phyloP scores from a whole-genome alignment of 805 yeast genomes.

The Blastobotrys terrestris region DNA sequence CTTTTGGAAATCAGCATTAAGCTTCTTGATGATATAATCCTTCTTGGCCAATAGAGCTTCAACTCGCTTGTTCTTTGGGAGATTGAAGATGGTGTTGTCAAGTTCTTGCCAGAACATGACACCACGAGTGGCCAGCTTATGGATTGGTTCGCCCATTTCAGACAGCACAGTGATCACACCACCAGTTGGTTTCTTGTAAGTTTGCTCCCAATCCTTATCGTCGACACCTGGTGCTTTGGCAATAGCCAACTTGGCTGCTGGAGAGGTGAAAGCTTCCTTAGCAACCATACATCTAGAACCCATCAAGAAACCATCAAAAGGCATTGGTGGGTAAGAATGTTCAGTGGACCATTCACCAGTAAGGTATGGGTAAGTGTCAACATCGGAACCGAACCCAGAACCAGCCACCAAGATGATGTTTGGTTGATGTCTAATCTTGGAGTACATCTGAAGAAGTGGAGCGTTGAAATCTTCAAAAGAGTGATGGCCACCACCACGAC shows the following conservation, averaged over 20 bases:
- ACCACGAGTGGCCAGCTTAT: slow-evolving; percentile 97
- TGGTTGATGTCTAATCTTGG: slow-evolving; percentile 84
- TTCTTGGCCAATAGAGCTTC: slow-evolving; percentile 78
- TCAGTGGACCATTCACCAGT: slow-evolving; percentile 93
- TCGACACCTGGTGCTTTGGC: slow-evolving; percentile 85
- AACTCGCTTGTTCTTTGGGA: slow-evolving; percentile 79
- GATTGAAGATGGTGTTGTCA: slow-evolving; percentile 85
- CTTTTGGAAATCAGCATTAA: slow-evolving; percentile 94
- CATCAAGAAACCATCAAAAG: slow-evolving; percentile 92
- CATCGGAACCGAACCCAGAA: slow-evolving; percentile 96
- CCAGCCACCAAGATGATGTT: slow-evolving; percentile 93
- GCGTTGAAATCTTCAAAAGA: slow-evolving; percentile 99
- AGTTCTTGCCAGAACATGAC: slow-evolving; percentile 95
- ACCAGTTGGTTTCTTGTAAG: slow-evolving; percentile 93
- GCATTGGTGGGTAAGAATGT: slow-evolving; percentile 95
- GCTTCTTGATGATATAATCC: slow-evolving; percentile 74
- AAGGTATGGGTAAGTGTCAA: slow-evolving; percentile 94
- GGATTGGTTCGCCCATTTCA: slow-evolving; percentile 99
- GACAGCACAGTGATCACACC: slow-evolving; percentile 94
- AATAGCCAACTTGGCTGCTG: slow-evolving; percentile 89
- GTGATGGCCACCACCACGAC: slow-evolving; percentile 99
- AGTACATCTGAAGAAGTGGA: slow-evolving; percentile 92
- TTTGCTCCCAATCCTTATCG: slow-evolving; percentile 85
- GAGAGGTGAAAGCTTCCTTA: slow-evolving; percentile 90
- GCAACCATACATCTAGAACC: slow-evolving; percentile 98